Conservation (phyloP, 768 basidiomycete genomes). For the Lentinula aciculospora region DNA sequence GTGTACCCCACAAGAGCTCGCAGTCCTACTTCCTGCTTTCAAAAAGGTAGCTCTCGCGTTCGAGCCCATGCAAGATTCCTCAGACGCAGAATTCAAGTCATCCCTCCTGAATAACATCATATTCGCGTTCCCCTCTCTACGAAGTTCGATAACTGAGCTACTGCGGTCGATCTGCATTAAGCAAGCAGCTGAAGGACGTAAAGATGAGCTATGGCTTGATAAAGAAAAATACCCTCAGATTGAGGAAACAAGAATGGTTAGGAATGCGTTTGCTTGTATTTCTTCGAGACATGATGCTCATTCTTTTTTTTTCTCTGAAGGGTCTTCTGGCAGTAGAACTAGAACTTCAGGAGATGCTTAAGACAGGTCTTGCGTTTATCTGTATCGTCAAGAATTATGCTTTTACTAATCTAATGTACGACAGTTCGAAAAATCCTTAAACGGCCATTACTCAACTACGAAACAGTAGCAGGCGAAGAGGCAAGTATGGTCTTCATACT, state of each 20-base stretch:
- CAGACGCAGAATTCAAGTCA: slow-evolving; percentile 57
- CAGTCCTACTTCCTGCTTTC: slow-evolving; percentile 70
- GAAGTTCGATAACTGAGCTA: slow-evolving; percentile 45
- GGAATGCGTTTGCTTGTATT: neutral
- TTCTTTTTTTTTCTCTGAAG: slow-evolving; percentile 40
- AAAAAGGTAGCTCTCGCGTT: slow-evolving; percentile 65
- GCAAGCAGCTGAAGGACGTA: slow-evolving; percentile 59
- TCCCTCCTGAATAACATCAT: slow-evolving; percentile 67
- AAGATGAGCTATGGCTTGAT: slow-evolving; percentile 64
- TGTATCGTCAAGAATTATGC: neutral
- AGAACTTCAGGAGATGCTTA: slow-evolving; percentile 72
- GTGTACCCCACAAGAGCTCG: slow-evolving; percentile 84
- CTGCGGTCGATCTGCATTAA: slow-evolving; percentile 53
- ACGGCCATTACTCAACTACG: slow-evolving; percentile 70
- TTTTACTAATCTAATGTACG: neutral
- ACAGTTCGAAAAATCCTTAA: slow-evolving; percentile 68
- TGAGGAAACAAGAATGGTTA: slow-evolving; percentile 56
- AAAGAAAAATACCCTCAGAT: slow-evolving; percentile 42
- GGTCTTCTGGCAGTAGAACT: slow-evolving; percentile 60
- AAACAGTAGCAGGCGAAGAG: slow-evolving; percentile 61
- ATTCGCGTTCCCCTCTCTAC: slow-evolving; percentile 59
- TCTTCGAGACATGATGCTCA: neutral
- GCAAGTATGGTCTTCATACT: slow-evolving; percentile 29
- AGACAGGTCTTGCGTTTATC: slow-evolving; percentile 37
- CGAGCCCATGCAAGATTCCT: slow-evolving; percentile 32